Evolutionary conservation across 306 rosid genomes (phyloP), one percentile per base, ranked within the genome.

Genomic region (Benincasa hispida): DNA sequence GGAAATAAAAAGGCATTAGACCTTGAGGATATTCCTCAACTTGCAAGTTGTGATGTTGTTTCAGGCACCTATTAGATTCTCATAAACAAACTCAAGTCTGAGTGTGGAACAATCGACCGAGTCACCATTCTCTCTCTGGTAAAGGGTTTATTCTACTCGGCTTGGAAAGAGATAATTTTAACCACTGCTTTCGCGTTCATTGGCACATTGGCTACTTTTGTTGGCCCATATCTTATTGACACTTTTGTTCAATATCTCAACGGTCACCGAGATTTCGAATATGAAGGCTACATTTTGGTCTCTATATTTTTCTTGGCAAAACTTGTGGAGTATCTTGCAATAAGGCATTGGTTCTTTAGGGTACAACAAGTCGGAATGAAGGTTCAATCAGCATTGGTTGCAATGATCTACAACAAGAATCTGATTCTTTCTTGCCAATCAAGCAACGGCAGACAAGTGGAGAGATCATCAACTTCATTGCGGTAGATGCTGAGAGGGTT

Each of bases 151-250:
- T 12, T 89, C 83, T 77, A 79, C 78, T 85, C 89, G 0, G 80
- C 84, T 10, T 88, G 96, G 98, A 80, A 80, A 78, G 89, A 83
- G 51, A 78, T 93, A 50, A 77, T 86, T 50, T 60, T 79, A 42
- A 84, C 93, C 2, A 88, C 84, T 41, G 22, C 86, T 8, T 73
- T 83, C 41, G 91, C 13, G 0, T 51, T 87, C 14, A 0, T 88
- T 3, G 74, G 56, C 78, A 58, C 88, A 15, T 32, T 87, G 74
- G 88, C 98, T 41, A 83, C 91, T 48, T 93, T 89, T 82, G 96
- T 91, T 12, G 96, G 98, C 37, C 98, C 98, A 4, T 93, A 72
- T 81, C 88, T 93, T 19, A 93, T 91, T 17, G 91, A 89, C 66
- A 79, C 82, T 27, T 77, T 91, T 41, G 98, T 93, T 68, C 91